Base-by-base conservation (phyloP, 495 filamentous ascomycete genomes). In the Podospora pseudopauciseta region DNA sequence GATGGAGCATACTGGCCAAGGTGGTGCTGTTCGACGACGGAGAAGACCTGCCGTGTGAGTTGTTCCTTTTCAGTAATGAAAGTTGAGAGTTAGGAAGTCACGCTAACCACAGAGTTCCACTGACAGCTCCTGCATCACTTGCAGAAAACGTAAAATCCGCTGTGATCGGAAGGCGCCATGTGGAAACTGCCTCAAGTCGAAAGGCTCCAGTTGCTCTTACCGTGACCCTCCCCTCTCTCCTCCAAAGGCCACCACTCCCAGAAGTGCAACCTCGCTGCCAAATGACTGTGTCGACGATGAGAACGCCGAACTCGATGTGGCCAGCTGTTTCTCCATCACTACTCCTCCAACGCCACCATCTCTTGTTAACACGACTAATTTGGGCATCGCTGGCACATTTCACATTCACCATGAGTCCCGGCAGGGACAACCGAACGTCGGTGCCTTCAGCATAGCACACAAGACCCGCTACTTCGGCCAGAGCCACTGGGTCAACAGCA, bases 391-490 rank as follows among this genome's bases (percentile, higher is more conserved):
- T 6, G 66, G 64, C 15, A 62, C 57, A 3, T 60, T 64, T 6
- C n/a, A 69, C 65, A 44, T 73, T 60, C 34, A 76, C 73, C 20
- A 53, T 19, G 67, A 71, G 55, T 57, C 59, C n/a, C 63, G 74
- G 30, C 71, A 77, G 20, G 39, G 66, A 23, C 71, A 72, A 0
- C 77, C 84, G 1, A 71, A 66, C 26, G 32, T 49, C 0, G 63
- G 68, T 76, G 78, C 3, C 0, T 53, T 54, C 11, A 76, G 78
- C 27, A 77, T 87, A 44, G 77, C 78, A n/a, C 84, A 87, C 68
- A 87, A 88, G 73, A 79, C 77, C 0, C 80, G 86, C 0, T 57
- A 84, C 4, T 85, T 87, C 71, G 86, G 86, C 0, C 85, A 84
- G 63, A 87, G 83, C 63, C 85, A 87, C 71, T 89, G 84, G 86